Evolutionary conservation across 441 rosid species (phyloP).

Genomic region (Corymbia citriodora): DNA sequence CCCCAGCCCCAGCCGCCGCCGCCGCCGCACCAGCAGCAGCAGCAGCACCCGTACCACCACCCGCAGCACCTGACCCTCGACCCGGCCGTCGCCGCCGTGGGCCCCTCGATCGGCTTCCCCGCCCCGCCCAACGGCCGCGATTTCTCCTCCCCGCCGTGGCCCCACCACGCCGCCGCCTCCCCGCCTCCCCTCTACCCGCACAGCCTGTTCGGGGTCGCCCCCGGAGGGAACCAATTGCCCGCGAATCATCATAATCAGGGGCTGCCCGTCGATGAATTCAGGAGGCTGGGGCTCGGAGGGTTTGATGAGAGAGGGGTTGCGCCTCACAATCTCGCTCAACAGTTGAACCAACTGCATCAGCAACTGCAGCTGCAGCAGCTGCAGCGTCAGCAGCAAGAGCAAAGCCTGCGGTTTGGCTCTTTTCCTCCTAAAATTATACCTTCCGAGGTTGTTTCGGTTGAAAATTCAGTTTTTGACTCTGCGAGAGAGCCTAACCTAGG

Average conservation of each 20-base stretch:
- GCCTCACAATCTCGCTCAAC: constrained; percentile 32
- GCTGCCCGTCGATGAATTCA: constrained; percentile 31
- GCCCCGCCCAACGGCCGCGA: constrained; percentile 37
- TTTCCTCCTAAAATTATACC: constrained; percentile 37
- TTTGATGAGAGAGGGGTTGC: constrained; percentile 16
- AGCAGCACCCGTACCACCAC: not conserved
- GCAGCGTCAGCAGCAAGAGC: constrained; percentile 31
- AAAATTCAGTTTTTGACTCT: constrained; percentile 16
- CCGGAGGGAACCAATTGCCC: constrained; percentile 20
- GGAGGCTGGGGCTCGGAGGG: constrained; percentile 41
- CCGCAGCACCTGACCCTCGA: constrained; percentile 35
- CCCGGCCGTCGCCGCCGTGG: constrained; percentile 88
- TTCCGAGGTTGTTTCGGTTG: constrained; percentile 20
- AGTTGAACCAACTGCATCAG: constrained; percentile 23
- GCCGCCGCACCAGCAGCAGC: constrained; percentile 7
- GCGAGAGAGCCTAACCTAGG: constrained; percentile 19
- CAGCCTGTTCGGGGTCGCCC: constrained; percentile 41
- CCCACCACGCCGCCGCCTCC: not conserved
- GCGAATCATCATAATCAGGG: constrained; percentile 18
- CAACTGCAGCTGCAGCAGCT: constrained; percentile 8
- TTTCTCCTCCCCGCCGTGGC: constrained; percentile 20
- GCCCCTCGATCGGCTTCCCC: constrained; percentile 35
- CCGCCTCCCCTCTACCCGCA: constrained; percentile 36
- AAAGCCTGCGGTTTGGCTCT: constrained; percentile 55
- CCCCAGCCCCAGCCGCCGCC: constrained; percentile 1